Evolutionary conservation across 208 protist species (phyloP).

Genomic region (Leishmania tropica): DNA sequence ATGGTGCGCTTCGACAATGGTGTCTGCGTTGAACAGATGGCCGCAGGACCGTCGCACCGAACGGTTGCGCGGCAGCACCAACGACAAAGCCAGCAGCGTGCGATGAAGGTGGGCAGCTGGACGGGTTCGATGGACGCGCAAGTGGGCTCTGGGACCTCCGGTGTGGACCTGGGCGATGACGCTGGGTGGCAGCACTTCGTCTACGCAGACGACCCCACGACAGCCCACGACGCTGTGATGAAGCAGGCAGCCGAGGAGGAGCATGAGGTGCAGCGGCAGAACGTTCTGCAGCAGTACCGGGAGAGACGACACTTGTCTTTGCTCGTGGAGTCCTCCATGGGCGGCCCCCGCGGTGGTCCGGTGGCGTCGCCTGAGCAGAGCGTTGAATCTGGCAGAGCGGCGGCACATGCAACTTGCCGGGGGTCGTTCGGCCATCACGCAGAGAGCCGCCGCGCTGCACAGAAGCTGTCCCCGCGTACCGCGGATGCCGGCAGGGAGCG

Average conservation of each 20-base stretch:
- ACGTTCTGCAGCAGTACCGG: slow-evolving; percentile 32
- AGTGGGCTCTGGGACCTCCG: neutral
- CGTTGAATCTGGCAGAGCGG: neutral
- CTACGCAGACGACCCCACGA: slow-evolving; percentile 48
- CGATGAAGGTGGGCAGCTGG: neutral
- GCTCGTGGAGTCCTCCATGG: neutral
- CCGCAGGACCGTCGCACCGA: slow-evolving; percentile 5
- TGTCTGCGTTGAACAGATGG: slow-evolving; percentile 26
- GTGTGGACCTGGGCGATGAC: neutral
- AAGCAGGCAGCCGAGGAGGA: slow-evolving; percentile 33
- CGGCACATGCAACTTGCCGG: neutral
- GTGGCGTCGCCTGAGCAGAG: neutral
- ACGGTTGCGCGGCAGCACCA: slow-evolving; percentile 1
- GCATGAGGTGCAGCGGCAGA: slow-evolving; percentile 40
- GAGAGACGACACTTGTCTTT: slow-evolving; percentile 15
- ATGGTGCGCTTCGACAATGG: slow-evolving; percentile 34
- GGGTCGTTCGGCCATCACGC: neutral
- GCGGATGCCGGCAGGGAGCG: neutral
- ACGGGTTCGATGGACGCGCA: neutral
- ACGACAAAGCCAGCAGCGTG: neutral
- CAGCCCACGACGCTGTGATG: slow-evolving; percentile 45
- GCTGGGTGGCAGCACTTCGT: slow-evolving; percentile 10
- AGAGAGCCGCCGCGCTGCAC: neutral
- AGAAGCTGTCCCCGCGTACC: neutral
- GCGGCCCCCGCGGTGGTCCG: neutral